Conservation (phyloP, 2,329 filamentous ascomycete species). For the Albifimbria verrucaria region DNA sequence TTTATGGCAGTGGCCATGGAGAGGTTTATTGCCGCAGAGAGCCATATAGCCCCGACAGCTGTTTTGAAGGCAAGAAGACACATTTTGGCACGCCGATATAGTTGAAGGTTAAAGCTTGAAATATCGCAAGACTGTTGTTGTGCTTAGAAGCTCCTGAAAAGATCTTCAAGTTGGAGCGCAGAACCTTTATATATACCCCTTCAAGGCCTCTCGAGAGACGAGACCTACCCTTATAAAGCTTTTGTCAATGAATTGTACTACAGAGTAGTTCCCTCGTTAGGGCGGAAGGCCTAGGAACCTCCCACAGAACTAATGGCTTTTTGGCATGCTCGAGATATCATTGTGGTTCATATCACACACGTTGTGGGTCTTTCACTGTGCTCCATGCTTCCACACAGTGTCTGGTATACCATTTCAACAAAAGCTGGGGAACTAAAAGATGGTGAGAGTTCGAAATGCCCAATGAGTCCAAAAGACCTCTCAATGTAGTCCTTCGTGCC, state of each 20-base stretch:
- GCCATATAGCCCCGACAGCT: neutral
- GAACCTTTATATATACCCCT: neutral
- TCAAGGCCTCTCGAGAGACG: neutral
- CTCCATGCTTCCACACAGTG: neutral
- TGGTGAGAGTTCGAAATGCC: neutral
- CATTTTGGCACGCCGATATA: neutral
- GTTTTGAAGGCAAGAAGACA: neutral
- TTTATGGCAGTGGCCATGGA: neutral
- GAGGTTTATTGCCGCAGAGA: neutral
- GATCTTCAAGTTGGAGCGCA: neutral
- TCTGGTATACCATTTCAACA: neutral
- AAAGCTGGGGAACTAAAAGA: neutral
- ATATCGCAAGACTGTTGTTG: neutral
- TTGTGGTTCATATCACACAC: neutral
- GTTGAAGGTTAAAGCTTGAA: neutral
- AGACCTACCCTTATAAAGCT: neutral
- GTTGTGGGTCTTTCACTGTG: neutral
- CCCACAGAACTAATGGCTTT: neutral
- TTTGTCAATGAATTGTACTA: neutral
- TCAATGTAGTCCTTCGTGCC: neutral
- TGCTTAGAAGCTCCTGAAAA: neutral
- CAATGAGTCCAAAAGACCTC: neutral
- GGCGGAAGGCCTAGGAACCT: neutral
- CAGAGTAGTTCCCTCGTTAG: neutral
- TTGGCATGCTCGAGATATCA: neutral